A percentile compares a stretch with the other conserved stretches of the same genome.
Conservation (phyloP, 345 rosid species). For the Anacardium occidentale region DNA sequence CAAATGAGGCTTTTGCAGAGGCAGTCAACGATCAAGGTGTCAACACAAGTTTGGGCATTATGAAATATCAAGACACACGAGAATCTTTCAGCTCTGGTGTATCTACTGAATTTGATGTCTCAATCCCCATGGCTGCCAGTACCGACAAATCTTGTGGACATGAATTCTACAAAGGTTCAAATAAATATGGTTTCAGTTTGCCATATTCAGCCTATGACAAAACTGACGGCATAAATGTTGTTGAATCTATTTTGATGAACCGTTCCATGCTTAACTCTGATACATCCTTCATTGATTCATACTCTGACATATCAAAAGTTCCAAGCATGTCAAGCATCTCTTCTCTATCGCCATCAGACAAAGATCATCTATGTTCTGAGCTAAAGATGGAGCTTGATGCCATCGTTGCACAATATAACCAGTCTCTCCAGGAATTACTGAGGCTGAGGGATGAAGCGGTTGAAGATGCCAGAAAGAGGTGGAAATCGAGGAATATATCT, state of each 20-base stretch:
- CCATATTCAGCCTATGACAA: constrained; percentile 17
- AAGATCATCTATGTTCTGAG: constrained; percentile 33
- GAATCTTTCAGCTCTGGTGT: constrained; percentile 49
- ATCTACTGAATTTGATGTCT: constrained; percentile 45
- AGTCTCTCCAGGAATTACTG: constrained; percentile 55
- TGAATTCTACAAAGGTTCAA: constrained; percentile 14
- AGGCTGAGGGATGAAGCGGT: constrained; percentile 72
- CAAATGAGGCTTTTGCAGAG: constrained; percentile 2
- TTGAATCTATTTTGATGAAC: constrained; percentile 25
- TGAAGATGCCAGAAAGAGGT: constrained; percentile 55
- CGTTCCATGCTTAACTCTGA: constrained; percentile 31
- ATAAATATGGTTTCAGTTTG: constrained; percentile 12
- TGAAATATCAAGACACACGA: constrained; percentile 25
- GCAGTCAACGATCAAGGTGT: constrained; percentile 15
- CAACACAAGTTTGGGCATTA: constrained; percentile 10
- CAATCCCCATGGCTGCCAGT: constrained; percentile 25
- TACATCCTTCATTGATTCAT: constrained; percentile 37
- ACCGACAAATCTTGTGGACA: constrained; percentile 27
- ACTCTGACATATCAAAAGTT: constrained; percentile 43
- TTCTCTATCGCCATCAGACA: constrained; percentile 38
- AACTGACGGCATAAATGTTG: constrained; percentile 1
- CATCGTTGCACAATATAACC: constrained; percentile 51
- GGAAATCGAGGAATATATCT: constrained; percentile 48
- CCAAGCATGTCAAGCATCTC: constrained; percentile 32
- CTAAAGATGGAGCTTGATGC: constrained; percentile 56